Conservation (phyloP, 2,329 filamentous ascomycete genomes). For the Trichoderma pleuroti region DNA sequence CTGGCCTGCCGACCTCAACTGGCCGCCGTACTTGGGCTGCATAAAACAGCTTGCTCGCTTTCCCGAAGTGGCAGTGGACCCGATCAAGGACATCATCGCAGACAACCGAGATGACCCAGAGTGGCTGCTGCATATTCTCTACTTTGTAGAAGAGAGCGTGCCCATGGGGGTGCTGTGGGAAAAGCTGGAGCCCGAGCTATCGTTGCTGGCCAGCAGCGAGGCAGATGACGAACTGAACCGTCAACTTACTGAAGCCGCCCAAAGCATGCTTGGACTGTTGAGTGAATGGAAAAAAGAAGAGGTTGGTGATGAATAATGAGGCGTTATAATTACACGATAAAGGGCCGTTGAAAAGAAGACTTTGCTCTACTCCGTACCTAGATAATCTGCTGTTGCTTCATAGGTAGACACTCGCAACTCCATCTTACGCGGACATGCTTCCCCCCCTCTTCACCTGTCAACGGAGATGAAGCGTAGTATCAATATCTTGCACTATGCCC, state of each 20-base stretch:
- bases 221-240: not conserved
- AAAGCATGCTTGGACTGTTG: not conserved
- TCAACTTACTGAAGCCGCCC: not conserved
- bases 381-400: not conserved
- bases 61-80: conserved; percentile 9
- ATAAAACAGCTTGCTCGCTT: conserved; percentile 14
- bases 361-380: not conserved
- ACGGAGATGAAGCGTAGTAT: not conserved
- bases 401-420: not conserved
- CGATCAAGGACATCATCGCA: conserved; percentile 1
- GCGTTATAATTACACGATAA: not conserved
- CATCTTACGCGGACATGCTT: not conserved
- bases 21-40: conserved; percentile 1
- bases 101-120: not conserved
- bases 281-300: not conserved
- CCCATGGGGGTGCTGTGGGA: conserved; percentile 4
- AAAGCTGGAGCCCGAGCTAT: not conserved
- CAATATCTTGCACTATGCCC: not conserved
- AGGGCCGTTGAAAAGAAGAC: not conserved
- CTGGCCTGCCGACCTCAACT: conserved; percentile 15
- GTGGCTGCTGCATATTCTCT: conserved; percentile 7
- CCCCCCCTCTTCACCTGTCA: not conserved
- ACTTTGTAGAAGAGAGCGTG: conserved; percentile 5
- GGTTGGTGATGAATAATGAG: not conserved
- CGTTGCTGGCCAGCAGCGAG: not conserved